Evolutionary conservation across 495 filamentous ascomycete genomes (phyloP).

Genomic region (Cercophora sp.): DNA sequence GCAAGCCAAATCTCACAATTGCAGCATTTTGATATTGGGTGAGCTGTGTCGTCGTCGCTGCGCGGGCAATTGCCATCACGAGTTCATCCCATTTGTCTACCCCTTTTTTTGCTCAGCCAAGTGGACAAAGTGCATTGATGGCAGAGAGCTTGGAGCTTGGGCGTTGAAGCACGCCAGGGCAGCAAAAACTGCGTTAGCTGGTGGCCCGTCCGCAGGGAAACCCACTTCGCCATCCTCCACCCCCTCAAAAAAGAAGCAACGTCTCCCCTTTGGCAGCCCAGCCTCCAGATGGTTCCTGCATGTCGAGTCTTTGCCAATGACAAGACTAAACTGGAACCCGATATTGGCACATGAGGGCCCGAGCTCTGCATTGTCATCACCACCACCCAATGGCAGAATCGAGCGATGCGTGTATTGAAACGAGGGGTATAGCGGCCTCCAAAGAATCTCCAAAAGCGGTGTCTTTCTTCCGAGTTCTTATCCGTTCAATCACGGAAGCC

Average conservation of each 20-base stretch:
- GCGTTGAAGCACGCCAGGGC: constrained; percentile 2
- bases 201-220: constrained; percentile 4
- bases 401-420: constrained; percentile 11
- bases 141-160: too few species aligned
- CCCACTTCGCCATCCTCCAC: not conserved
- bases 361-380: not conserved
- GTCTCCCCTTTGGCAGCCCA: not conserved
- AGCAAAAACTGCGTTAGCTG: not conserved
- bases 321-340: not conserved
- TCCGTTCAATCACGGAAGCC: not conserved
- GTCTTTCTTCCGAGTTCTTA: not conserved
- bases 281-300: constrained; percentile 6
- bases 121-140: constrained; percentile 6
- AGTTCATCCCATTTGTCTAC: too few species aligned
- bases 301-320: not conserved
- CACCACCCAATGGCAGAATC: constrained; percentile 6
- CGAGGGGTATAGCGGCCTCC: constrained; percentile 10
- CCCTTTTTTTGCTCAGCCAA: too few species aligned
- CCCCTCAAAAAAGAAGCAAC: constrained; percentile 10
- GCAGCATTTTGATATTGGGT: too few species aligned
- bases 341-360: constrained; percentile 5
- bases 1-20: too few species aligned
- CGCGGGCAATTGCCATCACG: too few species aligned
- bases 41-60: too few species aligned
- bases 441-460: not conserved